Base-by-base conservation (phyloP, 2,329 filamentous ascomycete genomes). In the Cordyceps farinosa region DNA sequence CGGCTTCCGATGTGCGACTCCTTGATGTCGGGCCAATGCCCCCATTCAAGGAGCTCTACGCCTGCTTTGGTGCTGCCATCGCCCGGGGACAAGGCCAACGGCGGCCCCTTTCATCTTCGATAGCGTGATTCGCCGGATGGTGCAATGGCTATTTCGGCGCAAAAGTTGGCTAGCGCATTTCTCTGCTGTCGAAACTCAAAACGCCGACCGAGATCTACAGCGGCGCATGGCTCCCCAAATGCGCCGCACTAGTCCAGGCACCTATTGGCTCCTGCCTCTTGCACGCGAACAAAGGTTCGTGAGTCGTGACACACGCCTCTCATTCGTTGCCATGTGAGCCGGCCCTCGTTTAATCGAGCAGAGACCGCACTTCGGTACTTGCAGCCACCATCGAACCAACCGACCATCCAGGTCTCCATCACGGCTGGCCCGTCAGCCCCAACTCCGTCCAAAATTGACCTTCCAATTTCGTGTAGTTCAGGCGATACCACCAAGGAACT, bases 401-500 rank as follows among this genome's bases (percentile, higher is more conserved):
- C 17, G 15, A 9, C 36, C 10, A 44, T 38, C 15, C 36, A 34
- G 44, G 15, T 40, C 40, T 45, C 48, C 58, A 53, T 53, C 58
- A 30, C 36, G 40, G 9, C 22, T 34, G 30, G 52, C 44, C 27
- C 42, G 45, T 56, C 44, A 42, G 34, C 34, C 36, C 13, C 27
- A n/a, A 51, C 34, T 62, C 52, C 32, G 42, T 48, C 17, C 7
- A 8, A 48, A 30, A 29, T 9, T 22, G 27, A 51, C 45, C 45
- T 62, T 62, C 32, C 45, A 44, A 29, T 57, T 62, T 51, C 29
- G 60, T 62, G 32, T n/a, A 29, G 40, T 47, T 61, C 30, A 55
- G 38, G 59, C 59, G 13, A 55, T 61, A 17, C 8, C 40, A 50
- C 13, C 27, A 55, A 36, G 51, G 45, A 51, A 42, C 52, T 36